phyloP scores from a whole-genome alignment of 768 basidiomycete species.

The Clavulina sp. region DNA sequence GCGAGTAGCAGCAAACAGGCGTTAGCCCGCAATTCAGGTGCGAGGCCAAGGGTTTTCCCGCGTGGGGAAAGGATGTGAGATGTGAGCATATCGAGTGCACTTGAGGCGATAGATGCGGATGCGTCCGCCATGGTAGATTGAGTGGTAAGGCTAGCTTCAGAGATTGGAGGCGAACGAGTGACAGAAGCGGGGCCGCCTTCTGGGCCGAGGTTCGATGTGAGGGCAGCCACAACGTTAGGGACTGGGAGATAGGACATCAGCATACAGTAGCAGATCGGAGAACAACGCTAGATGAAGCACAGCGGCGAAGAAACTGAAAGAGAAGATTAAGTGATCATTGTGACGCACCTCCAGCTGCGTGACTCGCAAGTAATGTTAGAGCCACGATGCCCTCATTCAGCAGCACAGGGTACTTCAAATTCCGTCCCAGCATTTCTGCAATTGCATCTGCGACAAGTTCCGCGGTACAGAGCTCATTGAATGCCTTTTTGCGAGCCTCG shows the following conservation, averaged over 20 bases:
- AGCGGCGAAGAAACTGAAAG: not conserved
- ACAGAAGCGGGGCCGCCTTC: not conserved
- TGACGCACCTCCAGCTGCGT: slow-evolving; percentile 43
- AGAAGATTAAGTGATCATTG: not conserved
- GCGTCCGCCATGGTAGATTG: not conserved
- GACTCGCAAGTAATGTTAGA: slow-evolving; percentile 55
- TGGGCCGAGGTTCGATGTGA: not conserved
- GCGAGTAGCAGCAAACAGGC: not conserved
- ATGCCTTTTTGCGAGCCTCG: slow-evolving; percentile 30
- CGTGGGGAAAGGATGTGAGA: not conserved
- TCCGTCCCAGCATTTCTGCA: slow-evolving; percentile 52
- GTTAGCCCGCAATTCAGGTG: slow-evolving; percentile 2
- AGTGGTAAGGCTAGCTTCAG: not conserved
- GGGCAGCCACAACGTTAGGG: not conserved
- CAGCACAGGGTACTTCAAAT: slow-evolving; percentile 64
- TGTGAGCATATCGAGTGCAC: not conserved
- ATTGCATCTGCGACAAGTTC: slow-evolving; percentile 43
- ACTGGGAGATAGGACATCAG: not conserved
- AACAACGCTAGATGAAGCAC: not conserved
- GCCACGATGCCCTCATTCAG: slow-evolving; percentile 83
- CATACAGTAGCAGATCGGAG: not conserved
- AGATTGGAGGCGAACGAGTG: not conserved
- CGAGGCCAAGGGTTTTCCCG: not conserved
- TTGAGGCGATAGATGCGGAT: not conserved
- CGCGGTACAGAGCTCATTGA: slow-evolving; percentile 33